Evolutionary conservation across 2,329 filamentous ascomycete species (phyloP), one percentile per base, ranked within the genome.

Genomic region (Diaporthe eres): DNA sequence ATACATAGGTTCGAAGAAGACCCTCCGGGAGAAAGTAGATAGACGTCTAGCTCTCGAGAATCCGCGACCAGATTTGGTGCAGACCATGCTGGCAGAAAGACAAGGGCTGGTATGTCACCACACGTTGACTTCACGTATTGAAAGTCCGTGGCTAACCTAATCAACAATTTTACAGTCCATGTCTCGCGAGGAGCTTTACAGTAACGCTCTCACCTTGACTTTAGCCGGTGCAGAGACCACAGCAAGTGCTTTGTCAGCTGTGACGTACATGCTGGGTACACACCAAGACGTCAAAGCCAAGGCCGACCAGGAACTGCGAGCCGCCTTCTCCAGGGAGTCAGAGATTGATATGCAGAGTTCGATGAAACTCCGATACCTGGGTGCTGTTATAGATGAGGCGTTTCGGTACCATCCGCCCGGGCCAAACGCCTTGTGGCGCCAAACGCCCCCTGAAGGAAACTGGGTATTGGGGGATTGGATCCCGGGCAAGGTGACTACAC

Each of bases 161-260:
- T 34, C n/a, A 31, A 60, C 49, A 8, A 2, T 15, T 9, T 7
- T 17, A 1, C 17, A 73, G 71, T 65, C 47, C 22, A 73, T 80
- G 77, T 76, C 65, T 0, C 60, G 22, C 53, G 44, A 74, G 15
- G 77, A 80, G 63, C 76, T 81, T 17, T 75, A 55, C 3, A 42
- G 74, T 9, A 80, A 78, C 42, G 76, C 77, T 37, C 67, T 76
- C 22, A 13, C 82, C 9, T 71, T 85, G 17, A 81, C 88, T 28
- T 77, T 86, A 3, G 87, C 87, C 0, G 87, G 88, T 6, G 86
- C 85, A 5, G 88, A 89, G 78, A 90, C 88, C 1, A 88, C 87
- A 0, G 86, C 87, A 0, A 88, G 86, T 1, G 80, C 85, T 6
- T 81, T 89, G 28, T 77, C 82, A 75, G 79, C 84, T 77, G 75